Base-by-base conservation (phyloP, 495 filamentous ascomycete species). In the Aspergillus sparsus region DNA sequence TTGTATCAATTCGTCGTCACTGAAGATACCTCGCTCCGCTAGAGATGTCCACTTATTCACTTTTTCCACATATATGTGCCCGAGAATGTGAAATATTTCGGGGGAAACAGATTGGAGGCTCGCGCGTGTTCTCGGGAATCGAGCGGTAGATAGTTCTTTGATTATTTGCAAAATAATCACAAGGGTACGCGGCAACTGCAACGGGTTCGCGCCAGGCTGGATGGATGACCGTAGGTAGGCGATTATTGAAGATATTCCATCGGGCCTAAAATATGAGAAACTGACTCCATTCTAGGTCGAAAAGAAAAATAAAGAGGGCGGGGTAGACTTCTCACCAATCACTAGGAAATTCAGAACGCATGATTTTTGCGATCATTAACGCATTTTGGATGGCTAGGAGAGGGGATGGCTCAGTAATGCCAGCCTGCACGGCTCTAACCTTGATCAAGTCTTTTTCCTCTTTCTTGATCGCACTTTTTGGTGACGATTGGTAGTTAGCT, bases 71-170 rank as follows among this genome's bases (percentile, higher is more conserved):
- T 98, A 98, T 53, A 97, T 86, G 36, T 80, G 79, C 7, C 84
- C 87, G 10, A 98, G 74, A 1, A 92, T 74, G 63, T 89, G 83
- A 33, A 97, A 83, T 8, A 96, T 82, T 68, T 94, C 89, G 0
- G 92, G 91, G 8, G 92, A 83, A 15, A 89, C 81, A 6, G 83
- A 82, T 63, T 93, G 88, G 10, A 98, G 78, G 31, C 82, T 87
- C 1, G 84, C 79, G 62, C 90, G 84, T 1, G 87, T 89, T 55
- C 81, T 81, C 54, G 82, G 82, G 46, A 97, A 68, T 21, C 91
- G 83, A 2, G 87, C 92, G 4, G 89, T 92, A 0, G 89, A 83
- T 7, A 97, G 77, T 71, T 97, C 94, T 74, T 97, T 98, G 62
- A 96, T 84, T 47, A 95, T 86, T 44, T 92, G 87, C 1, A 97